Evolutionary conservation across 2,329 filamentous ascomycete species (phyloP).

Genomic region (Exophiala oligosperma): DNA sequence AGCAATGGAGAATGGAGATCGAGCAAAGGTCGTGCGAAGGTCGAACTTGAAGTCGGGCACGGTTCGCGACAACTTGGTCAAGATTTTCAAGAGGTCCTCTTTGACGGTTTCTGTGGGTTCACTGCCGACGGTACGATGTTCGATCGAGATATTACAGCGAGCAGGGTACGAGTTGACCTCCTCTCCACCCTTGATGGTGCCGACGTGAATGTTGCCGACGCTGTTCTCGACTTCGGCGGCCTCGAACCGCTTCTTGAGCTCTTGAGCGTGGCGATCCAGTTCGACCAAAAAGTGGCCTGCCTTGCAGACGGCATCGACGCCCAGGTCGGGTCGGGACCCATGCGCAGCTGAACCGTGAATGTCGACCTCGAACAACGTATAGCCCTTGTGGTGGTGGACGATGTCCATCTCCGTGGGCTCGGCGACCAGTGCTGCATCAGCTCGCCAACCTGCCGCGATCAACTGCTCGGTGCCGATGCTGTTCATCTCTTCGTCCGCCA

Average conservation of each 20-base stretch:
- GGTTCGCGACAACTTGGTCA: not conserved
- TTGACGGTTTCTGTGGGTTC: slow-evolving; percentile 38
- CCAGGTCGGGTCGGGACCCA: slow-evolving; percentile 42
- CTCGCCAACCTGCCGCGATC: slow-evolving; percentile 53
- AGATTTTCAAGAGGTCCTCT: not conserved
- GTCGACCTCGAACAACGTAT: slow-evolving; percentile 40
- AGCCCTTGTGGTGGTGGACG: slow-evolving; percentile 52
- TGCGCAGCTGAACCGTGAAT: slow-evolving; percentile 38
- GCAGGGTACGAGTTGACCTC: slow-evolving; percentile 55
- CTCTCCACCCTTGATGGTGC: slow-evolving; percentile 52
- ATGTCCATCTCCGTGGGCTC: slow-evolving; percentile 51
- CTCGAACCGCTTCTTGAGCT: slow-evolving; percentile 29
- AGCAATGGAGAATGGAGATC: not conserved
- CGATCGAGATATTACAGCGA: slow-evolving; percentile 49
- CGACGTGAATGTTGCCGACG: slow-evolving; percentile 46
- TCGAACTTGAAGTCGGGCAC: slow-evolving; percentile 1
- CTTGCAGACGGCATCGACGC: slow-evolving; percentile 52
- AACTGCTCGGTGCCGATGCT: slow-evolving; percentile 55
- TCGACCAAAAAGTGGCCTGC: slow-evolving; percentile 50
- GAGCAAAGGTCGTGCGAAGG: not conserved
- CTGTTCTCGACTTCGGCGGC: slow-evolving; percentile 37
- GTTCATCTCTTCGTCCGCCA: slow-evolving; percentile 55
- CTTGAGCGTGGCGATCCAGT: slow-evolving; percentile 44
- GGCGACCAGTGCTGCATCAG: slow-evolving; percentile 53
- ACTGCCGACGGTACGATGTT: slow-evolving; percentile 50